Evolutionary conservation across 805 yeast species (phyloP).

Genomic region (Metschnikowia cubensis): DNA sequence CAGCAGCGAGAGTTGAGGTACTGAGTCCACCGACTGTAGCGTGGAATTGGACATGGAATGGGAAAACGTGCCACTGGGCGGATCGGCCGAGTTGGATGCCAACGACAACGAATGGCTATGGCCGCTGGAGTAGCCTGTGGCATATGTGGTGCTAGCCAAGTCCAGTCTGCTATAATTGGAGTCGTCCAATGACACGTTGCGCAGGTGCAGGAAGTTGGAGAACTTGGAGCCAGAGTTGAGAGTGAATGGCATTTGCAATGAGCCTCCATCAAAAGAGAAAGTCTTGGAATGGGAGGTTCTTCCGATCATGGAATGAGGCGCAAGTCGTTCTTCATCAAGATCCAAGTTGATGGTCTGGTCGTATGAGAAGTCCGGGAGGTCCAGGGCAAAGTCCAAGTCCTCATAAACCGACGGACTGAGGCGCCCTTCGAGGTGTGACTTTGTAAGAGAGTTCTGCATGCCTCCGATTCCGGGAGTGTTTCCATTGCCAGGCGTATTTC

Average conservation of each 20-base stretch:
- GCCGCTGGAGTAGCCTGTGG: background rate
- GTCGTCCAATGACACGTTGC: slow-evolving; percentile 19
- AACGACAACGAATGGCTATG: slow-evolving; percentile 8
- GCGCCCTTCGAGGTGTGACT: background rate
- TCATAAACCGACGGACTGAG: slow-evolving; percentile 15
- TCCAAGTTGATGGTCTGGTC: slow-evolving; percentile 11
- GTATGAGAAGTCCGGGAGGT: slow-evolving; percentile 15
- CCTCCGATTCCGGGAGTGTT: background rate
- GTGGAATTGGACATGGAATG: slow-evolving; percentile 16
- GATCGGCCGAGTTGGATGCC: slow-evolving; percentile 15
- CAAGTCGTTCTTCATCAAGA: slow-evolving; percentile 4
- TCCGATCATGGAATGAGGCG: slow-evolving; percentile 1
- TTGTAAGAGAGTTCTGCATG: background rate
- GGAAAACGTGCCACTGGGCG: slow-evolving; percentile 16
- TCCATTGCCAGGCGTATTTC: no score
- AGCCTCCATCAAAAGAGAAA: slow-evolving; percentile 15
- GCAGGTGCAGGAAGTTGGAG: slow-evolving; percentile 16
- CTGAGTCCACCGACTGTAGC: slow-evolving; percentile 31
- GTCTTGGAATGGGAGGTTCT: slow-evolving; percentile 19
- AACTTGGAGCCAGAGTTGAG: slow-evolving; percentile 17
- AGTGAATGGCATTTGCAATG: slow-evolving; percentile 23
- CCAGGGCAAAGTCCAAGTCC: slow-evolving; percentile 16
- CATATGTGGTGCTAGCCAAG: background rate
- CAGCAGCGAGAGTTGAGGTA: slow-evolving; percentile 35
- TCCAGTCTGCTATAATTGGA: slow-evolving; percentile 6